Conservation (phyloP, 1,139 yeast genomes). For the Pichia inconspicua region DNA sequence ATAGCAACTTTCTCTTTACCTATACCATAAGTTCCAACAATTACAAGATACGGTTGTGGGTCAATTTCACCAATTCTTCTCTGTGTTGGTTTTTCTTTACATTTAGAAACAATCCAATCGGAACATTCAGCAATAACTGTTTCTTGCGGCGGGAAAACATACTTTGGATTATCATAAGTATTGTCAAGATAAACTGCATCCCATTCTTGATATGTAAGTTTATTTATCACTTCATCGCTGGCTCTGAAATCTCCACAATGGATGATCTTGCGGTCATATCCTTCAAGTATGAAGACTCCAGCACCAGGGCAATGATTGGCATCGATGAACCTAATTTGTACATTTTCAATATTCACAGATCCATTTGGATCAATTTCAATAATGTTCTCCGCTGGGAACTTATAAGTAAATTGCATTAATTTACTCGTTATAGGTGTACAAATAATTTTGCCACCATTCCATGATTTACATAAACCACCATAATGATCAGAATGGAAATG, state of each 20-base stretch:
- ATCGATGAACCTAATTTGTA: constrained; percentile 58
- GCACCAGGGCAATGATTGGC: constrained; percentile 99
- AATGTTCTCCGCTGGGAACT: constrained; percentile 32
- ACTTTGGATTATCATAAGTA: constrained; percentile 70
- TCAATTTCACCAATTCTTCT: constrained; percentile 1
- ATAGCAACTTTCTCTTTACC: constrained; percentile 86
- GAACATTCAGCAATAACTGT: constrained; percentile 55
- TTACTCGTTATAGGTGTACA: constrained; percentile 65
- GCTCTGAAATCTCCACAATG: constrained; percentile 96
- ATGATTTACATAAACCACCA: constrained; percentile 70
- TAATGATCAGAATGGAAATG: constrained; percentile 95
- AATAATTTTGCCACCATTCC: constrained; percentile 62
- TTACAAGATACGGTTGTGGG: constrained; percentile 37
- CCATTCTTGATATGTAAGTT: constrained; percentile 32
- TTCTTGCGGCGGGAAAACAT: constrained; percentile 72
- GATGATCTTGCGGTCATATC: constrained; percentile 30
- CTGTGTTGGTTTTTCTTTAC: constrained; percentile 20
- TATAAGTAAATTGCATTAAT: constrained; percentile 25
- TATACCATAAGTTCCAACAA: constrained; percentile 86
- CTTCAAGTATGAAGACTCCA: constrained; percentile 66
- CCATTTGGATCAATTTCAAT: constrained; percentile 30
- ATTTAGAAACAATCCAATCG: constrained; percentile 39
- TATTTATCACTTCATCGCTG: constrained; percentile 36
- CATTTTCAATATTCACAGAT: constrained; percentile 33
- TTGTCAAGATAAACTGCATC: constrained; percentile 77